Percentiles rank a stretch among this genome's conserved stretches.
These are phyloP conservation scores for Botryobasidium botryosum DNA, from an alignment of 768 basidiomycete genomes.

Conservation along the genomic window DNA sequence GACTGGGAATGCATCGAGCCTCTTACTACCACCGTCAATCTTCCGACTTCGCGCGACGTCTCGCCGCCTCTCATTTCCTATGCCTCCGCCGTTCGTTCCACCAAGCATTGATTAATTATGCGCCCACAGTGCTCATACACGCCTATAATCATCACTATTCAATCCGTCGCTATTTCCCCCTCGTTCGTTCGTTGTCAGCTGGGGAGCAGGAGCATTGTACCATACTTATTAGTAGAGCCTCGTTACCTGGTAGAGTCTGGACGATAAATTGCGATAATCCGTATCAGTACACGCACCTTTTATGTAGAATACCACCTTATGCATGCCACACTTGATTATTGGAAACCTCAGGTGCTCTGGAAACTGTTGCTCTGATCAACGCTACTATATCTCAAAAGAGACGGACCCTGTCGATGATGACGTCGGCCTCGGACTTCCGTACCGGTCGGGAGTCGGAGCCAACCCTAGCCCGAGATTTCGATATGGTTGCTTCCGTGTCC, in stretches of 20 bases:
- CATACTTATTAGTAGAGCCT: not conserved
- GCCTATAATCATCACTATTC: too few species aligned
- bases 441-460: too few species aligned
- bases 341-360: not conserved
- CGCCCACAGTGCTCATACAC: not conserved
- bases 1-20: not conserved
- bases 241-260: not conserved
- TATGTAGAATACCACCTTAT: not conserved
- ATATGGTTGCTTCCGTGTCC: too few species aligned
- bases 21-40: not conserved
- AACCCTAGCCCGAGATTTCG: not conserved
- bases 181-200: not conserved
- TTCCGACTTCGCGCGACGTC: too few species aligned
- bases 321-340: not conserved
- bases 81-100: not conserved
- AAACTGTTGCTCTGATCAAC: not conserved
- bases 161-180: not conserved
- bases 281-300: not conserved
- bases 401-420: not conserved
- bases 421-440: too few species aligned
- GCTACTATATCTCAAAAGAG: not conserved
- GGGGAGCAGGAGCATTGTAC: not conserved
- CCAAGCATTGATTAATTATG: not conserved
- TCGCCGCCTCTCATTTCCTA: not conserved
- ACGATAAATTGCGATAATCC: not conserved